Evolutionary conservation across 2,329 filamentous ascomycete species (phyloP), one percentile per base, ranked within the genome.

Genomic region (Fusarium tupiense): DNA sequence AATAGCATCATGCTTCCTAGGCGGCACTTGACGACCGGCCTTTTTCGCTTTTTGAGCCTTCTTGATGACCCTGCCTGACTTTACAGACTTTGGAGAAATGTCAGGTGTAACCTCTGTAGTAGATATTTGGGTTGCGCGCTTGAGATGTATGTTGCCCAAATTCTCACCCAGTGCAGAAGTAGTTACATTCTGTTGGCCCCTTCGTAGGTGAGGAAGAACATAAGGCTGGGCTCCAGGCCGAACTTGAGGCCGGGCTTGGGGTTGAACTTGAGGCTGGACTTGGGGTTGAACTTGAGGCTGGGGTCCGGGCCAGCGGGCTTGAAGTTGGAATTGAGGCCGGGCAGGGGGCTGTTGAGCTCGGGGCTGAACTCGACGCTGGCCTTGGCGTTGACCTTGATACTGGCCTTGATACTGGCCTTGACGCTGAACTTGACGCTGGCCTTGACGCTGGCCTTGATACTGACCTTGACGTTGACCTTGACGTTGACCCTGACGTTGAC

Each of bases 41-140:
- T 49, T 44, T 26, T 50, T 64, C 14, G n/a, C 37, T 38, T 54
- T 69, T 17, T 26, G 44, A n/a, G 35, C 12, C 14, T 29, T 65
- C 44, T 71, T 74, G 58, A 16, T 57, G 57, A 76, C 44, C 33
- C 37, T 71, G 29, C 57, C 37, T n/a, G 26, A 37, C 41, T 47
- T 49, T 52, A 14, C 17, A 50, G 26, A 16, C 22, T 50, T 43
- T 14, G 31, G 43, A 31, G 56, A 29, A 11, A 38, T 11, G 19
- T 35, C 26, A 26, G 69, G 52, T 31, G 7, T 37, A 38, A 66
- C 44, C 9, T 24, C 26, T n/a, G 37, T 22, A 11, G 24, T 24
- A 56, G 56, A 49, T n/a, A 35, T 56, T 8, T 69, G 44, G 19
- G 37, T 59, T n/a, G 40, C 70, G 29, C 72, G 68, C 20, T 54